Evolutionary conservation across 805 yeast genomes (phyloP).

Genomic region (Ogataea siamensis): DNA sequence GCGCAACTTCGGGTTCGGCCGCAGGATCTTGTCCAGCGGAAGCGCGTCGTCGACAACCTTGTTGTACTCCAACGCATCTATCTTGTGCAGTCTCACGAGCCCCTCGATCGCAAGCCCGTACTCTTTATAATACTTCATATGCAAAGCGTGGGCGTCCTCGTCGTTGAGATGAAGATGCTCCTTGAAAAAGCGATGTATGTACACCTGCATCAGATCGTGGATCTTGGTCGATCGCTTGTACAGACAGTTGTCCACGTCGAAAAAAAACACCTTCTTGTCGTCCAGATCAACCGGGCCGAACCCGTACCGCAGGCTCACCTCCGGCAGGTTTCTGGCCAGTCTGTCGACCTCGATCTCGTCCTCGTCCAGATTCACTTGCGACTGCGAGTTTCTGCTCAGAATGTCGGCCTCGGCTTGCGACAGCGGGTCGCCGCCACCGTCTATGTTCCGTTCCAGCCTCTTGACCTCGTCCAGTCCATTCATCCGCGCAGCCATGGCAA

Average conservation of each 20-base stretch:
- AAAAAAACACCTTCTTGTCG: constrained; percentile 54
- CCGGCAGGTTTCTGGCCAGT: constrained; percentile 27
- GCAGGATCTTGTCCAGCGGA: constrained; percentile 76
- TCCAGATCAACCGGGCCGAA: constrained; percentile 30
- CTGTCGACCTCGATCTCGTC: constrained; percentile 14
- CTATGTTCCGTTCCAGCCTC: constrained; percentile 10
- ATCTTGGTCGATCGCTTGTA: constrained; percentile 72
- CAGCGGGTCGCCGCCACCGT: constrained; percentile 3
- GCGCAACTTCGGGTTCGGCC: constrained; percentile 57
- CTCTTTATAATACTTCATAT: constrained; percentile 71
- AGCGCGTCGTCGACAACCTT: constrained; percentile 86
- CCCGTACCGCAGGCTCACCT: constrained; percentile 27
- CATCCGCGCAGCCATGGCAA: constrained; percentile 13
- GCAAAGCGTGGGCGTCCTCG: constrained; percentile 72
- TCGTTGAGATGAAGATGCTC: constrained; percentile 57
- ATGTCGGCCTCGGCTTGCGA: constrained; percentile 13
- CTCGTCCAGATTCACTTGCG: constrained; percentile 15
- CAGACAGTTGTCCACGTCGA: constrained; percentile 92
- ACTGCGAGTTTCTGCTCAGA: constrained; percentile 13
- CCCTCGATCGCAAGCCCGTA: constrained; percentile 96
- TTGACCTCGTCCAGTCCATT: constrained; percentile 18
- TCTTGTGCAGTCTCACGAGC: constrained; percentile 61
- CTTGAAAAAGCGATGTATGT: constrained; percentile 79
- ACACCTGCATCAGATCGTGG: constrained; percentile 84
- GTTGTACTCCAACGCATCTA: constrained; percentile 88